Percentiles rank a stretch among this genome's conserved stretches.
phyloP scores from a whole-genome alignment of 2,329 filamentous ascomycete species.

The Colletotrichum musae region DNA sequence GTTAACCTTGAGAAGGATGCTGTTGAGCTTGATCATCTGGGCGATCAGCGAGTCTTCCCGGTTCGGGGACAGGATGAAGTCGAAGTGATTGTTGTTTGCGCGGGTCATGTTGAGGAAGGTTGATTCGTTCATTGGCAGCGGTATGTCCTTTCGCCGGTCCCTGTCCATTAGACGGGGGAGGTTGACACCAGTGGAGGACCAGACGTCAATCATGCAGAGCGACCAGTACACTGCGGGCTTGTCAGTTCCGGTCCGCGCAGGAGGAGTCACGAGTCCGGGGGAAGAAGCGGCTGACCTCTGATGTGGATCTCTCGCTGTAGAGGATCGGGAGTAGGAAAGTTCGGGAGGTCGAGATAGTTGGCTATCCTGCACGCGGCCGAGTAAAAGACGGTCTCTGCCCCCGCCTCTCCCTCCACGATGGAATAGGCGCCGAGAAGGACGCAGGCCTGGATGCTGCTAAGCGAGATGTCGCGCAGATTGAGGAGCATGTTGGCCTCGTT shows the following conservation, averaged over 20 bases:
- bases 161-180: constrained; percentile 41
- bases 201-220: constrained; percentile 45
- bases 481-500: constrained; percentile 46
- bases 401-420: constrained; percentile 52
- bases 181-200: constrained; percentile 45
- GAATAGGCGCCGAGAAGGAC: constrained; percentile 53
- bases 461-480: constrained; percentile 52
- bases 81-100: constrained; percentile 42
- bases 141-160: constrained; percentile 44
- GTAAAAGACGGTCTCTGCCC: constrained; percentile 56
- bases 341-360: constrained; percentile 53
- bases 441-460: constrained; percentile 56
- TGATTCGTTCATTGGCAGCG: constrained; percentile 54
- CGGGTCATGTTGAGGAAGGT: constrained; percentile 48
- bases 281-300: constrained; percentile 42
- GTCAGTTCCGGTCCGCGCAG: neutral
- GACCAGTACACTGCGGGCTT: constrained; percentile 42
- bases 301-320: constrained; percentile 55
- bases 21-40: constrained; percentile 48
- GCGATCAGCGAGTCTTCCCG: constrained; percentile 42
- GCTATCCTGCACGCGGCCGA: constrained; percentile 54
- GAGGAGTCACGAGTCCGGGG: neutral
- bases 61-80: constrained; percentile 42
- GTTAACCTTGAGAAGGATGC: constrained; percentile 56
- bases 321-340: constrained; percentile 45